phyloP scores from a whole-genome alignment of 345 rosid species.

The Durio zibethinus region DNA sequence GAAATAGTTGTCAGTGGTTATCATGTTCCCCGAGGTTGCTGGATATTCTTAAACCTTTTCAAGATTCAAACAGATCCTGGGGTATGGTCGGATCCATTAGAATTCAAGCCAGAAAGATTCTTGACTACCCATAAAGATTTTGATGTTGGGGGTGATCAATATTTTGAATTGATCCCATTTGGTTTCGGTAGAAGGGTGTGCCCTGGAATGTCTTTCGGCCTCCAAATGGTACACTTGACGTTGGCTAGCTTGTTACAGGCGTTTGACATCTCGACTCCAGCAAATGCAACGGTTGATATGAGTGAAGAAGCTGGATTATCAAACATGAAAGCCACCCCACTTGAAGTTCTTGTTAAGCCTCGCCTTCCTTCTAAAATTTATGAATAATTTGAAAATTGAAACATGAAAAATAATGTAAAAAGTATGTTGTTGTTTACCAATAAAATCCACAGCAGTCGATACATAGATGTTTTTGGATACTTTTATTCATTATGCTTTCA shows the following conservation, averaged over 20 bases:
- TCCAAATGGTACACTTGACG: background rate
- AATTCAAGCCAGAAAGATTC: slow-evolving; percentile 13
- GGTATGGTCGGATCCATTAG: slow-evolving; percentile 7
- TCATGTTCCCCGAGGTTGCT: slow-evolving; percentile 22
- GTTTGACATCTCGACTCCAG: background rate
- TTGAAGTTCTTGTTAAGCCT: slow-evolving; percentile 10
- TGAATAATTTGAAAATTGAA: background rate
- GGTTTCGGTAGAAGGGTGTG: slow-evolving; percentile 10
- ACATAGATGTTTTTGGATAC: background rate
- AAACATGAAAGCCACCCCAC: slow-evolving; percentile 5
- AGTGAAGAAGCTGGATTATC: slow-evolving; percentile 2
- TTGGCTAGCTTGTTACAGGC: slow-evolving; percentile 11
- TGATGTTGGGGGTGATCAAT: background rate
- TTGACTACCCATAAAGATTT: background rate
- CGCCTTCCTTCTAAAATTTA: background rate
- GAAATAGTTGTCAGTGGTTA: slow-evolving; percentile 30
- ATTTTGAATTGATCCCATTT: background rate
- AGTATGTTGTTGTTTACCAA: background rate
- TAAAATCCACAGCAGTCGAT: background rate
- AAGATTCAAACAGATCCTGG: slow-evolving; percentile 9
- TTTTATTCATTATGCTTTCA: too few species aligned
- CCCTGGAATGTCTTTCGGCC: background rate
- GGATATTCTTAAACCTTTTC: slow-evolving; percentile 13
- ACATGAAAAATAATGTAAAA: too few species aligned
- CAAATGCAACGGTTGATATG: slow-evolving; percentile 4